These are phyloP conservation scores for Spirogloea muscicola DNA, from an alignment of 139 green algal species.

Conservation along the genomic window DNA sequence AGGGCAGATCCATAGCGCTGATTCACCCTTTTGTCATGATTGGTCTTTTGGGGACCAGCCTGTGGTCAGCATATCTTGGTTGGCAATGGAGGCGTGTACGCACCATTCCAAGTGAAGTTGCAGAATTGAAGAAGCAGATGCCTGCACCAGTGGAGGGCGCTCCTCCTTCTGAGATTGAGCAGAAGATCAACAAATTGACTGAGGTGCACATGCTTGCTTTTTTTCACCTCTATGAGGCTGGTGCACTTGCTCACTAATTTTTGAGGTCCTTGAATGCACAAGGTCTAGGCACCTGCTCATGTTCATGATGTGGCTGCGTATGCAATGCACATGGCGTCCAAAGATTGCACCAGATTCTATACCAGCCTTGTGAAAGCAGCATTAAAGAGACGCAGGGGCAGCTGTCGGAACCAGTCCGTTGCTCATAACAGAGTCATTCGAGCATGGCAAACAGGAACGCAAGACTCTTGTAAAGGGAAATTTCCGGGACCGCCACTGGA, in stretches of 20 bases:
- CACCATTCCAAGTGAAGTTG: conserved; percentile 53
- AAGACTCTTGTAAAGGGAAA: conserved; percentile 78
- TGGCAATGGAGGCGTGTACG: conserved; percentile 72
- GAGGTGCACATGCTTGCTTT: conserved; percentile 24
- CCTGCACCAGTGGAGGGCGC: conserved; percentile 54
- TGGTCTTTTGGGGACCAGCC: conserved; percentile 68
- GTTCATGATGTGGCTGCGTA: neutral
- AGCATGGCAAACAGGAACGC: conserved; percentile 66
- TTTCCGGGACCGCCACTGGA: conserved; percentile 81
- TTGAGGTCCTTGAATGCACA: neutral
- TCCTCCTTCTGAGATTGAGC: conserved; percentile 55
- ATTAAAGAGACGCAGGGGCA: too few relatives aligned
- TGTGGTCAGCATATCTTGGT: conserved; percentile 85
- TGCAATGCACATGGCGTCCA: neutral
- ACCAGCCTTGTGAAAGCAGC: too few relatives aligned
- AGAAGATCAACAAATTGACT: conserved; percentile 70
- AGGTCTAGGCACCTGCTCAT: neutral
- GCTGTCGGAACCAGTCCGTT: neutral
- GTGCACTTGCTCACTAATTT: neutral
- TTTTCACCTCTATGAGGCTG: neutral
- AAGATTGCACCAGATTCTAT: neutral
- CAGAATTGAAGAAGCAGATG: conserved; percentile 56
- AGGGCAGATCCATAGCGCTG: conserved; percentile 68
- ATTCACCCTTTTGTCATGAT: conserved; percentile 81
- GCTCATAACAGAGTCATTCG: conserved; percentile 34